A percentile compares a stretch with the other conserved stretches of the same genome.
phyloP scores from a whole-genome alignment of 768 basidiomycete species.

The Polyporus arcularius region DNA sequence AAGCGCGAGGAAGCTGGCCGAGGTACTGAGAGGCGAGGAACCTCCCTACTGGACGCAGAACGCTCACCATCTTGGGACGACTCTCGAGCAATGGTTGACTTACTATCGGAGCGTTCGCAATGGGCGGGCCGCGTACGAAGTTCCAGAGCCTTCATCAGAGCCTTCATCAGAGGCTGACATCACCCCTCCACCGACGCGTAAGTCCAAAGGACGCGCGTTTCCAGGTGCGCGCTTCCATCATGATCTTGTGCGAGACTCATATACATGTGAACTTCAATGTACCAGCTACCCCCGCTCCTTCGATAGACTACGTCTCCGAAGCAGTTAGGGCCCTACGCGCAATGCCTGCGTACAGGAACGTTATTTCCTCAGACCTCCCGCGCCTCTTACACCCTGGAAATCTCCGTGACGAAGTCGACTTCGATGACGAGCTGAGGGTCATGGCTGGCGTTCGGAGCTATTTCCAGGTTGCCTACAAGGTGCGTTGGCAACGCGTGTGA shows the following conservation, averaged over 20 bases:
- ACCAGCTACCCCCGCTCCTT: too few species aligned
- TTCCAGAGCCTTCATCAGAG: too few species aligned
- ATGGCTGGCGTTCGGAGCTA: conserved; percentile 74
- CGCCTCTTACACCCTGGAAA: conserved; percentile 44
- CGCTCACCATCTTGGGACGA: conserved; percentile 20
- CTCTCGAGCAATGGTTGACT: conserved; percentile 21
- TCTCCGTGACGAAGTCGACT: conserved; percentile 5
- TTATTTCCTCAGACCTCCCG: conserved; percentile 54
- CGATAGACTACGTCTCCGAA: too few species aligned
- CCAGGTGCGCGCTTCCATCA: too few species aligned
- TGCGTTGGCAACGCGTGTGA: conserved; percentile 20
- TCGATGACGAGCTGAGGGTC: conserved; percentile 54
- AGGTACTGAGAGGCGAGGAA: conserved; percentile 29
- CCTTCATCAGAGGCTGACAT: too few species aligned
- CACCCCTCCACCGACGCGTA: too few species aligned
- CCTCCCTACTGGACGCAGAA: conserved; percentile 41
- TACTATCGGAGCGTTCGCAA: conserved; percentile 36
- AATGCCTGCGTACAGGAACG: conserved; percentile 21
- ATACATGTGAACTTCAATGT: too few species aligned
- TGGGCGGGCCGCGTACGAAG: too few species aligned
- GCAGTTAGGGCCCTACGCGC: too few species aligned
- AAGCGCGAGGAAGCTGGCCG: not conserved
- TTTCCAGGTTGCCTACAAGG: conserved; percentile 56
- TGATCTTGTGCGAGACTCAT: too few species aligned
- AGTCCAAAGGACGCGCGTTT: too few species aligned